Evolutionary conservation across 805 yeast genomes (phyloP).

Genomic region (Metschnikowia santaceciliae): DNA sequence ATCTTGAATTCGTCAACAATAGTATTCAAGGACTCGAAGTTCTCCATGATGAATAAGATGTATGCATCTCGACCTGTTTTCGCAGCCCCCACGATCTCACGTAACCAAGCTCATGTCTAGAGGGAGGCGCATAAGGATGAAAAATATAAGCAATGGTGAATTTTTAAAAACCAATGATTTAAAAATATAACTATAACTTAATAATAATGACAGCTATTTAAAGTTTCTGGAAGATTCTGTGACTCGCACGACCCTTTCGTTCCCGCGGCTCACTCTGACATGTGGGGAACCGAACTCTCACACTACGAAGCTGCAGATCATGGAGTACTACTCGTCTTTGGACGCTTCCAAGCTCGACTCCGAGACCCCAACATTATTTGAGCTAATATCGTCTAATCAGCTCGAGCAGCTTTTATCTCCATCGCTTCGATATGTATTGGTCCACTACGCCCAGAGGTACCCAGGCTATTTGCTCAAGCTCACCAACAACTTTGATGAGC

Average conservation of each 20-base stretch:
- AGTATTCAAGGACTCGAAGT: conserved; percentile 18
- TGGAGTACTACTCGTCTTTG: conserved; percentile 79
- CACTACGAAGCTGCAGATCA: conserved; percentile 21
- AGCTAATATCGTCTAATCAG: conserved; percentile 77
- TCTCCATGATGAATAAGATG: conserved; percentile 16
- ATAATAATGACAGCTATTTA: background rate
- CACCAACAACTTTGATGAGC: conserved; percentile 73
- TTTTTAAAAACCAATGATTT: too few relatives aligned
- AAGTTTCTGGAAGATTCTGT: background rate
- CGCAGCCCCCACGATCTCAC: background rate
- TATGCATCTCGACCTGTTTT: background rate
- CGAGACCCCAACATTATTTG: conserved; percentile 83
- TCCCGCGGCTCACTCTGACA: conserved; percentile 1
- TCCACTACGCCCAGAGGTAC: conserved; percentile 73
- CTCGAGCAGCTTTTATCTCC: conserved; percentile 76
- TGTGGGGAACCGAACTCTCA: conserved; percentile 6
- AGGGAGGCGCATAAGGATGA: background rate
- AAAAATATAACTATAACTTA: background rate
- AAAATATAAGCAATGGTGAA: background rate
- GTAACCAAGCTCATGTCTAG: background rate
- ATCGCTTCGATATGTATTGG: conserved; percentile 71
- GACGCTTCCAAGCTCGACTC: conserved; percentile 74
- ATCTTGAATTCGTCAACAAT: conserved; percentile 19
- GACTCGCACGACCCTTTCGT: background rate
- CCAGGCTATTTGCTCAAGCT: conserved; percentile 64